Percentiles rank a stretch among this genome's conserved stretches.
Conservation (phyloP, 176 grass and related monocot genomes). For the Alopecurus myosuroides region DNA sequence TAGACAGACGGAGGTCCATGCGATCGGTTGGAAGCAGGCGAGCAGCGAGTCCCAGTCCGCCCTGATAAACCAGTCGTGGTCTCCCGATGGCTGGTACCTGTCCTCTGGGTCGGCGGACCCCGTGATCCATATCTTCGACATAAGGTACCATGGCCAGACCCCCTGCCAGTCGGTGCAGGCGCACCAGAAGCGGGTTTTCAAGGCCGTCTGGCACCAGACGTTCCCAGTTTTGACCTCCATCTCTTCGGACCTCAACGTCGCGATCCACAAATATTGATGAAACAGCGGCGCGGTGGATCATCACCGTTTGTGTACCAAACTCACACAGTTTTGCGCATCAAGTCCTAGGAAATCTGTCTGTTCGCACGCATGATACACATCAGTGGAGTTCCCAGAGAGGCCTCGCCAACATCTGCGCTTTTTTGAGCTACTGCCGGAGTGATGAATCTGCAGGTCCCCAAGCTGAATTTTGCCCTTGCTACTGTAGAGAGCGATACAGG, state of each 20-base stretch:
- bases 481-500: not conserved
- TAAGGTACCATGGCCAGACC: constrained; percentile 49
- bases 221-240: constrained; percentile 79
- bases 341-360: not conserved
- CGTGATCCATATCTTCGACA: constrained; percentile 90
- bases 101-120: constrained; percentile 90
- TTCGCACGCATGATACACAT: not conserved
- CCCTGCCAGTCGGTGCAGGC: constrained; percentile 86
- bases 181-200: constrained; percentile 92
- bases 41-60: constrained; percentile 92
- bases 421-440: not conserved
- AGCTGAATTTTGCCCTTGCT: not conserved
- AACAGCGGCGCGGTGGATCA: not conserved
- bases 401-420: not conserved
- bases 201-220: constrained; percentile 83
- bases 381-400: not conserved
- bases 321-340: not conserved
- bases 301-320: not conserved
- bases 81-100: constrained; percentile 71
- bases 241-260: constrained; percentile 92
- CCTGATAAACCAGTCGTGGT: constrained; percentile 96
- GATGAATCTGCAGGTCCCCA: not conserved
- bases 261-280: constrained; percentile 70
- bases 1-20: constrained; percentile 74
- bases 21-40: constrained; percentile 90